Conservation (phyloP, 306 rosid species). For the Ochetophila trinervis region DNA sequence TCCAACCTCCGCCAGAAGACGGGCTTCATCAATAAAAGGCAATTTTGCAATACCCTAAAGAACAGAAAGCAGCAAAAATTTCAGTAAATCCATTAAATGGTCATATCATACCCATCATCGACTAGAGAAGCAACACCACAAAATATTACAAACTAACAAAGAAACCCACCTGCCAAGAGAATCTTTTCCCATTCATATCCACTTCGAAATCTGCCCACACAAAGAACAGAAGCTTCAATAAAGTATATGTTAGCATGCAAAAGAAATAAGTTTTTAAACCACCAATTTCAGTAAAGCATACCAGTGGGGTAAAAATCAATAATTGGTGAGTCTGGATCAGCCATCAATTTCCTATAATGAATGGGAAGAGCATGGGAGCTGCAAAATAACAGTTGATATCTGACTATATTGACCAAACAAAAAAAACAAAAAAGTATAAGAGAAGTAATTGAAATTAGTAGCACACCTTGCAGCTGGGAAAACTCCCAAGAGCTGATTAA, state of each 20-base stretch:
- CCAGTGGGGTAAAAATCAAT: slow-evolving; percentile 88
- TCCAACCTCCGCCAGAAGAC: slow-evolving; percentile 81
- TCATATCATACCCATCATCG: neutral
- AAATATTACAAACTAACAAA: slow-evolving; percentile 7
- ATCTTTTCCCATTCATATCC: slow-evolving; percentile 99
- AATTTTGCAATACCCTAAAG: slow-evolving; percentile 89
- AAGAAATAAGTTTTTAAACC: neutral
- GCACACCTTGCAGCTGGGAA: slow-evolving; percentile 95
- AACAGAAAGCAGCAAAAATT: slow-evolving; percentile 22
- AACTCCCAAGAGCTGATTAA: slow-evolving; percentile 94
- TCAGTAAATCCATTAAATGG: slow-evolving; percentile 16
- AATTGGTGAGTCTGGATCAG: slow-evolving; percentile 77
- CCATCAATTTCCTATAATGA: slow-evolving; percentile 81
- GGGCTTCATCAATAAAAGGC: slow-evolving; percentile 91
- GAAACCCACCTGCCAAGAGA: slow-evolving; percentile 82
- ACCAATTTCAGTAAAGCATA: slow-evolving; percentile 33
- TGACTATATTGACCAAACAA: neutral
- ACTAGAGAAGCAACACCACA: neutral
- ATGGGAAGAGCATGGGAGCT: slow-evolving; percentile 95
- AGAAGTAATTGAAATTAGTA: slow-evolving; percentile 1
- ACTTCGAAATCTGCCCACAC: slow-evolving; percentile 82
- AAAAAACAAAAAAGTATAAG: neutral
- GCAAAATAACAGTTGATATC: slow-evolving; percentile 32
- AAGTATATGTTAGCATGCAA: slow-evolving; percentile 3
- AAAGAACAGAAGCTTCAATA: slow-evolving; percentile 27